Conservation (phyloP, 768 basidiomycete genomes). For the Trametes cingulata region DNA sequence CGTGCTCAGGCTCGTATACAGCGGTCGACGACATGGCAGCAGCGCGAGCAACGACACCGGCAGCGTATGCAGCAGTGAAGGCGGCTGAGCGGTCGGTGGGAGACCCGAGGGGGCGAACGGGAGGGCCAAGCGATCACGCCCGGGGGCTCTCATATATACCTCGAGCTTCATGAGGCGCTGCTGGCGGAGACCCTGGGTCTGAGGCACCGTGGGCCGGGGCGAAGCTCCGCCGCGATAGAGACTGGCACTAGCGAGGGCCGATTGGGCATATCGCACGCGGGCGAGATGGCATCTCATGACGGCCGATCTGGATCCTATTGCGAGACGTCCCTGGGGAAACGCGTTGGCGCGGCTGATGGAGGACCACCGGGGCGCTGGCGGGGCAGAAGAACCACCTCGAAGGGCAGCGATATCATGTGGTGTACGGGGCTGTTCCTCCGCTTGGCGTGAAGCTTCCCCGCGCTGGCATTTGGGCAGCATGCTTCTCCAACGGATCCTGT, state of each 20-base stretch:
- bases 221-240: not conserved
- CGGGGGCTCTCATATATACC: not conserved
- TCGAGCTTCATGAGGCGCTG: not conserved
- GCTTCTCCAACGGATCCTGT: no score
- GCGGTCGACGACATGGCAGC: conserved; percentile 9
- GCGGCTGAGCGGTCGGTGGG: conserved; percentile 6
- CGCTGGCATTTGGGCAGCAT: no score
- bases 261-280: not conserved
- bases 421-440: not conserved
- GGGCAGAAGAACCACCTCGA: no score
- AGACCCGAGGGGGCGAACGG: not conserved
- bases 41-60: conserved; percentile 1
- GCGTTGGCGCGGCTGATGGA: not conserved
- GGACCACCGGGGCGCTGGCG: no score
- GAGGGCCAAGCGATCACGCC: not conserved
- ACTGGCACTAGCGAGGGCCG: not conserved
- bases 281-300: conserved; percentile 5
- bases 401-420: not conserved
- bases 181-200: not conserved
- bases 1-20: conserved; percentile 10
- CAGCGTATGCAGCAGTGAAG: conserved; percentile 5
- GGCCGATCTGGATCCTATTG: not conserved
- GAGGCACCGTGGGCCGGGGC: not conserved
- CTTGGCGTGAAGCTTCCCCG: no score
- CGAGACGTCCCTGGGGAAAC: not conserved